Evolutionary conservation across 2,329 filamentous ascomycete genomes (phyloP).

Genomic region (Xenoacremonium recifei): DNA sequence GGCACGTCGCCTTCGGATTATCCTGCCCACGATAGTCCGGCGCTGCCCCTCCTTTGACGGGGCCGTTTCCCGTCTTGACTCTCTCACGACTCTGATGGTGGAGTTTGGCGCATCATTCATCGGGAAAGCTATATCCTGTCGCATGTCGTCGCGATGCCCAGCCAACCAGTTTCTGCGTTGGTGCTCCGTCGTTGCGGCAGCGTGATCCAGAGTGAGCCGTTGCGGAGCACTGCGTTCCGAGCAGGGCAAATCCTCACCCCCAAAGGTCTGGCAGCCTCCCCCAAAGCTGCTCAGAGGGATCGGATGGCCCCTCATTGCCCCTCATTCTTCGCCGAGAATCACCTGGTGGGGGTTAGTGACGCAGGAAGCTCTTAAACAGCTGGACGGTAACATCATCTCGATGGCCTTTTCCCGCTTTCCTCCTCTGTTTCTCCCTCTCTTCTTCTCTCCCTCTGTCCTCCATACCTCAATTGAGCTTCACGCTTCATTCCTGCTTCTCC

Average conservation of each 20-base stretch:
- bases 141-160: constrained; percentile 16
- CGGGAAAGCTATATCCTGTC: constrained; percentile 16
- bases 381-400: not conserved
- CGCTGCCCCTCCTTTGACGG: too few relatives aligned
- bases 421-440: constrained; percentile 4
- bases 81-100: constrained; percentile 8
- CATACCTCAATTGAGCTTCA: too few relatives aligned
- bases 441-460: too few relatives aligned
- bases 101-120: too few relatives aligned
- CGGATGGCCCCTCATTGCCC: constrained; percentile 16
- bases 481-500: too few relatives aligned
- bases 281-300: constrained; percentile 7
- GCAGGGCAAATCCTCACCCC: constrained; percentile 13
- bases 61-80: constrained; percentile 12
- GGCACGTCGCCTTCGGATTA: constrained; percentile 16
- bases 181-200: too few relatives aligned
- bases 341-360: constrained; percentile 13
- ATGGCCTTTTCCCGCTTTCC: constrained; percentile 1
- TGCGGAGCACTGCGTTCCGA: too few relatives aligned
- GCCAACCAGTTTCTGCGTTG: constrained; percentile 9
- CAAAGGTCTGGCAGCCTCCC: constrained; percentile 15
- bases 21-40: constrained; percentile 23
- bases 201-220: too few relatives aligned
- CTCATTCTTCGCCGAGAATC: not conserved
- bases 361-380: constrained; percentile 16